Base-by-base conservation (phyloP, 2,329 filamentous ascomycete genomes). In the Alternaria postmessia region DNA sequence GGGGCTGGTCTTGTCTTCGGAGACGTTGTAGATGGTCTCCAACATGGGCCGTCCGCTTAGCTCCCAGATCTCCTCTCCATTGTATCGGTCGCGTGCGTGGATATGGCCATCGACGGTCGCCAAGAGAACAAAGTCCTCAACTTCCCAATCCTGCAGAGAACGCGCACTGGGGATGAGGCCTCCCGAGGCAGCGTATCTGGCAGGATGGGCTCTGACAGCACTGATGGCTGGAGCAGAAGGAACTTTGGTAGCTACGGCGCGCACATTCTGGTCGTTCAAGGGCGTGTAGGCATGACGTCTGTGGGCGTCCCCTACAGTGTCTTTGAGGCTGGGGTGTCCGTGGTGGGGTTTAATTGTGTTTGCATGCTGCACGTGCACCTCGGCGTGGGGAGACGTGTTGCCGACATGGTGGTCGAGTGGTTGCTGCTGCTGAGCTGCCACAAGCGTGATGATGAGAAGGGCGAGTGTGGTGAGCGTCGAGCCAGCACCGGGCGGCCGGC, bases 81-180 rank as follows among this genome's bases (percentile, higher is more conserved):
- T 95, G 77, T 90, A 91, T 74, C 95, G 88, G 83, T 97, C 93
- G 80, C 89, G 89, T 78, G 94, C 94, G 83, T 97, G 92, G 75
- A 98, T 88, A 79, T 93, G 92, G 86, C 95, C 95, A 86, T 98
- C 94, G 88, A 98, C 92, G 87, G 95, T 98, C 92, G 95, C 94
- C 91, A 99, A 86, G 85, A 99, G 92, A 84, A 98, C 92, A 88
- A 97, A 96, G 86, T 98, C 94, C 92, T 98, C 94, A 83, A 97
- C 94, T 91, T 97, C 93, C 94, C 94, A 98, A 84, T 97, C 94
- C 88, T 94, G 91, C 87, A 98, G 86, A 86, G 91, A 96, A 89
- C 94, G 94, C 94, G 93, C 94, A 91, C 74, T 73, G 70, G 86
- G 86, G 84, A 90, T 87, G 59, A 83, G 75, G 74, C 79, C 82